Evolutionary conservation across 2,329 filamentous ascomycete genomes (phyloP).

Genomic region (Juglanconis juglandina): DNA sequence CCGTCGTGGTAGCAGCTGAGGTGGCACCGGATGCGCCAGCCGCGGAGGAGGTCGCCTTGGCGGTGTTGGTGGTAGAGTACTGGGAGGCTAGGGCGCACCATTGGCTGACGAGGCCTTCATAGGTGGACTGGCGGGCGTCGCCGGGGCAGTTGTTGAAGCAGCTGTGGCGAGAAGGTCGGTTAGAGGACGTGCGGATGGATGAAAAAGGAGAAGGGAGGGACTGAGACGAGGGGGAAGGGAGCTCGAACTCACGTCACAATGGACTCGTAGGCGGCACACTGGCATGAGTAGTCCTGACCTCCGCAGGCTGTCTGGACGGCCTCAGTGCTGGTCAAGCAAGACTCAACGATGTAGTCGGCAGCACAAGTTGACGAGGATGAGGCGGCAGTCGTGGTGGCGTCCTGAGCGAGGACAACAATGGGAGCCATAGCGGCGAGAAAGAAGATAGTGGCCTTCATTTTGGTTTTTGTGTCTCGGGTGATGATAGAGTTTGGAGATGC

Average conservation of each 20-base stretch:
- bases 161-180: conserved; percentile 23
- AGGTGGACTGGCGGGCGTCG: conserved; percentile 35
- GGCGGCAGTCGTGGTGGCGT: conserved; percentile 32
- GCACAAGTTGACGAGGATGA: conserved; percentile 34
- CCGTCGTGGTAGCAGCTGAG: conserved; percentile 9
- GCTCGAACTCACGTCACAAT: conserved; percentile 41
- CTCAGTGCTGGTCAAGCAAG: conserved; percentile 40
- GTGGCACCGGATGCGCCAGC: conserved; percentile 21
- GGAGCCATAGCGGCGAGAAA: conserved; percentile 34
- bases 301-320: conserved; percentile 37
- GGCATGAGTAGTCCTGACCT: conserved; percentile 43
- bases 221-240: neutral
- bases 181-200: neutral
- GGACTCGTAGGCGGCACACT: conserved; percentile 41
- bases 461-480: neutral
- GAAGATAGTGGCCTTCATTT: conserved; percentile 43
- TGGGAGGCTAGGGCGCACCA: conserved; percentile 45
- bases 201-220: neutral
- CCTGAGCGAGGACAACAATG: conserved; percentile 32
- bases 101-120: conserved; percentile 37
- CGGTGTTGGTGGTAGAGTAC: conserved; percentile 28
- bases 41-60: conserved; percentile 21
- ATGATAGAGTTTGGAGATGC: neutral
- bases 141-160: conserved; percentile 58
- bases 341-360: conserved; percentile 45